Conservation (phyloP, 169 alveolate genomes). For the Cryptosporidium ubiquitum region DNA sequence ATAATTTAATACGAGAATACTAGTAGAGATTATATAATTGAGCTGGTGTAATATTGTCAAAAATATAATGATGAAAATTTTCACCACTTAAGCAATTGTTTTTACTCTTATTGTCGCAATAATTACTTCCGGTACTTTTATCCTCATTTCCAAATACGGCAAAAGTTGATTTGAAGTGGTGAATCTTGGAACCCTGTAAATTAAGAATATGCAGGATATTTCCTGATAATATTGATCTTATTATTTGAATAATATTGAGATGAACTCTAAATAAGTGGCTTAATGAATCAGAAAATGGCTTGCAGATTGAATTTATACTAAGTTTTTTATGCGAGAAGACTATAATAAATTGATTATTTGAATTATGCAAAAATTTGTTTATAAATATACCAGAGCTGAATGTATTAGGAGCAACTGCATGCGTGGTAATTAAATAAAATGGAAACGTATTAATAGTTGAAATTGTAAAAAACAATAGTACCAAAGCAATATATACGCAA, state of each 20-base stretch:
- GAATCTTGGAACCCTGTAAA: slow-evolving; percentile 39
- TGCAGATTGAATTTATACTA: slow-evolving; percentile 25
- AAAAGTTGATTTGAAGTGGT: slow-evolving; percentile 50
- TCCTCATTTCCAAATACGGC: not conserved
- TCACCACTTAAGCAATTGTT: not conserved
- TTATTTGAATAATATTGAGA: slow-evolving; percentile 39
- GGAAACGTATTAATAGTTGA: slow-evolving; percentile 48
- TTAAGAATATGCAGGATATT: slow-evolving; percentile 42
- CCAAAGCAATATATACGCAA: slow-evolving; percentile 31
- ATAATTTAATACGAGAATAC: not conserved
- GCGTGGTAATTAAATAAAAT: slow-evolving; percentile 4
- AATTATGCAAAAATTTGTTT: not conserved
- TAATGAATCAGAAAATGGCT: slow-evolving; percentile 47
- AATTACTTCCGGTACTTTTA: not conserved
- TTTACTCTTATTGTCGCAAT: not conserved
- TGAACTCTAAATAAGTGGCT: slow-evolving; percentile 31
- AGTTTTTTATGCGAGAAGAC: slow-evolving; percentile 35
- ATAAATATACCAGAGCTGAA: slow-evolving; percentile 62
- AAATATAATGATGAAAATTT: slow-evolving; percentile 39
- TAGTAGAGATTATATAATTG: slow-evolving; percentile 19
- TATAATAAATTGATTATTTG: slow-evolving; percentile 22
- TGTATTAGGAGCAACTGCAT: slow-evolving; percentile 1
- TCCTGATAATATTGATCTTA: slow-evolving; percentile 38
- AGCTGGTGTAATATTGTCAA: slow-evolving; percentile 20
- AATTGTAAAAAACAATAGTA: slow-evolving; percentile 34